These are phyloP conservation scores for Buddleja alternifolia DNA, from an alignment of 257 asterid genomes.

Conservation along the genomic window DNA sequence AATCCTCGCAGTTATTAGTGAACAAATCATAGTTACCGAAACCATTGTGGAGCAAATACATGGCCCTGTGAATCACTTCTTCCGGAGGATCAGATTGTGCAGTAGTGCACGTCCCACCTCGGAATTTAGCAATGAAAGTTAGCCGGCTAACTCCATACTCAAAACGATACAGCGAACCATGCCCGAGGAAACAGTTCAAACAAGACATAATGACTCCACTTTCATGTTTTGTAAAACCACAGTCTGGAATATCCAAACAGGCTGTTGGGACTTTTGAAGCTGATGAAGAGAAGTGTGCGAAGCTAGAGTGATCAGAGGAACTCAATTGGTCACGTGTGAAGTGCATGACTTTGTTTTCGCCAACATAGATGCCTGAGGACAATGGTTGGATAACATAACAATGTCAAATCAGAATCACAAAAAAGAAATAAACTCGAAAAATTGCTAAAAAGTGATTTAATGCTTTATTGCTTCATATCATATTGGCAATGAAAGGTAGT, in stretches of 20 bases:
- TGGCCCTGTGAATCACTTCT: constrained; percentile 34
- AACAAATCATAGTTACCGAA: constrained; percentile 31
- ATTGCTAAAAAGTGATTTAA: not conserved
- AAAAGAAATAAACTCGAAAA: not conserved
- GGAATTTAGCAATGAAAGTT: constrained; percentile 22
- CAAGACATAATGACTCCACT: constrained; percentile 38
- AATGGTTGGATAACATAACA: not conserved
- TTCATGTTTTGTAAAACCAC: constrained; percentile 14
- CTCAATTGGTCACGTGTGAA: constrained; percentile 32
- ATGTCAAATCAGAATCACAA: not conserved
- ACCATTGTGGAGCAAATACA: constrained; percentile 34
- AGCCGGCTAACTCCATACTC: constrained; percentile 31
- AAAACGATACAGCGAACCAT: constrained; percentile 27
- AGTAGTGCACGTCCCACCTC: constrained; percentile 38
- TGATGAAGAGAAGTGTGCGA: constrained; percentile 2
- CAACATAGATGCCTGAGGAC: constrained; percentile 36
- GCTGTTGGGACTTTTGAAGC: constrained; percentile 18
- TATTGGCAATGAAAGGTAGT: too few species aligned
- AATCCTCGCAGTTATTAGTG: constrained; percentile 36
- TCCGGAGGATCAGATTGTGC: constrained; percentile 30
- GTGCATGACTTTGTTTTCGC: constrained; percentile 37
- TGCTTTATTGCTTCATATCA: too few species aligned
- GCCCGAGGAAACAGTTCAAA: constrained; percentile 37
- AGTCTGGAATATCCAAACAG: constrained; percentile 31
- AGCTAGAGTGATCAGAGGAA: not conserved